phyloP scores from a whole-genome alignment of 2,329 filamentous ascomycete species.

The Raffaelea ambrosiae region DNA sequence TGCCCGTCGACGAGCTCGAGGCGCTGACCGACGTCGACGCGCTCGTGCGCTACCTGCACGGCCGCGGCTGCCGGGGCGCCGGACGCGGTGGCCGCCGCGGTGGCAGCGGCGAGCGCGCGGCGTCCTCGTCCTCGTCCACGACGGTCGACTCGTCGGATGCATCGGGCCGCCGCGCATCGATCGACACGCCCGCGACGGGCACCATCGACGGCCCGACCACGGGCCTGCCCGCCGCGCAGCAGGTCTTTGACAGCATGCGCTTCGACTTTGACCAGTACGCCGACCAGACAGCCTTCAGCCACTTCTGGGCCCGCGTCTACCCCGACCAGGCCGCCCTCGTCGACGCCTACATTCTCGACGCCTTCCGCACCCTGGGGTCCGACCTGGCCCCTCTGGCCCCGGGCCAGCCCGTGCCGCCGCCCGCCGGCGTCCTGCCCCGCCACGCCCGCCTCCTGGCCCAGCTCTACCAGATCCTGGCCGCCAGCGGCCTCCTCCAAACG shows the following conservation, averaged over 20 bases:
- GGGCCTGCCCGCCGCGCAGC: no score
- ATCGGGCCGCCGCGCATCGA: no score
- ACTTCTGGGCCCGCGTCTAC: neutral
- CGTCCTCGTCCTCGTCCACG: neutral
- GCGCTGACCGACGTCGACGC: conserved; percentile 3
- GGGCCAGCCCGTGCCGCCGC: neutral
- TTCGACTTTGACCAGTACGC: neutral
- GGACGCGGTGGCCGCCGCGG: no score
- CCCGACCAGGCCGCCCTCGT: neutral
- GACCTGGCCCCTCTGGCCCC: neutral
- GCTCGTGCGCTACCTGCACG: neutral
- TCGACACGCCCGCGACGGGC: neutral
- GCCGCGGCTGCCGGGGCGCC: neutral
- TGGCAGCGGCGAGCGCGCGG: neutral
- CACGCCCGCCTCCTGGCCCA: conserved; percentile 14
- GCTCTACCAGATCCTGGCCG: conserved; percentile 25
- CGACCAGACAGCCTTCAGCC: neutral
- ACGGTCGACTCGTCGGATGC: no score
- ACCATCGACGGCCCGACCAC: neutral
- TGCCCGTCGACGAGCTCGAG: neutral
- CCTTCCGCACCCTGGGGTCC: neutral
- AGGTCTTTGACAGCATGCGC: neutral
- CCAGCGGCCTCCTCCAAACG: conserved; percentile 22
- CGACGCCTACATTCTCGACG: neutral
- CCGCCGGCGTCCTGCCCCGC: neutral